These are phyloP conservation scores for Syzygium malaccense DNA, from an alignment of 441 rosid genomes.

Conservation along the genomic window DNA sequence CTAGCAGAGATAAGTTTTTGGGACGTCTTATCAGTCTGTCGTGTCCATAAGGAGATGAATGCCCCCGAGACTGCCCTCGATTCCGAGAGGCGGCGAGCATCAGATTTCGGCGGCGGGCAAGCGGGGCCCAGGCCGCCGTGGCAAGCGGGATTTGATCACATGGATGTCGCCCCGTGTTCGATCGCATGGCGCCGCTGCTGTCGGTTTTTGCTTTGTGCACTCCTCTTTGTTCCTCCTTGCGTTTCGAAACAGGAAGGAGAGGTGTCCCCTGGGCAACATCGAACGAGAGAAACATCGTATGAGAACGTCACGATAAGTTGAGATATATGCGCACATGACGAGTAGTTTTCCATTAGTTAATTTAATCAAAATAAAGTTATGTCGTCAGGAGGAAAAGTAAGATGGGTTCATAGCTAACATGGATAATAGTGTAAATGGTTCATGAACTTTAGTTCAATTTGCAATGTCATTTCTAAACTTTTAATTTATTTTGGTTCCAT, in stretches of 20 bases:
- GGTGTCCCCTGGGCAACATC: background rate
- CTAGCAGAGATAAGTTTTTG: background rate
- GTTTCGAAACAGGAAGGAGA: background rate
- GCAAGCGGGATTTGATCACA: background rate
- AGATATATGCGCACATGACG: background rate
- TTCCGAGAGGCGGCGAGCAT: background rate
- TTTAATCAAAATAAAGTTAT: background rate
- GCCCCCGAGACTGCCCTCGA: background rate
- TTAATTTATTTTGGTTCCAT: background rate
- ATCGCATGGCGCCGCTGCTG: background rate
- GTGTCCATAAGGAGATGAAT: background rate
- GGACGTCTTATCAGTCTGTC: background rate
- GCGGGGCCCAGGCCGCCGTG: background rate
- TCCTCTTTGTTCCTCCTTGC: background rate
- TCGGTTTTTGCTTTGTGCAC: background rate
- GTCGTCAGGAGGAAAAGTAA: background rate
- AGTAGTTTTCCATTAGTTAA: background rate
- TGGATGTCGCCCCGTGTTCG: background rate
- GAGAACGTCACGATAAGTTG: background rate
- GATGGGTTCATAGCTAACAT: background rate
- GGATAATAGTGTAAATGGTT: background rate
- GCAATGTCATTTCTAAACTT: fast-evolving
- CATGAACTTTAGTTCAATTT: too few relatives aligned
- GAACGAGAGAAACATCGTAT: background rate
- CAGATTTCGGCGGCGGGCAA: background rate